These are phyloP conservation scores for Cladosporium sp. DNA, from an alignment of 2,329 filamentous ascomycete species.

Conservation along the genomic window DNA sequence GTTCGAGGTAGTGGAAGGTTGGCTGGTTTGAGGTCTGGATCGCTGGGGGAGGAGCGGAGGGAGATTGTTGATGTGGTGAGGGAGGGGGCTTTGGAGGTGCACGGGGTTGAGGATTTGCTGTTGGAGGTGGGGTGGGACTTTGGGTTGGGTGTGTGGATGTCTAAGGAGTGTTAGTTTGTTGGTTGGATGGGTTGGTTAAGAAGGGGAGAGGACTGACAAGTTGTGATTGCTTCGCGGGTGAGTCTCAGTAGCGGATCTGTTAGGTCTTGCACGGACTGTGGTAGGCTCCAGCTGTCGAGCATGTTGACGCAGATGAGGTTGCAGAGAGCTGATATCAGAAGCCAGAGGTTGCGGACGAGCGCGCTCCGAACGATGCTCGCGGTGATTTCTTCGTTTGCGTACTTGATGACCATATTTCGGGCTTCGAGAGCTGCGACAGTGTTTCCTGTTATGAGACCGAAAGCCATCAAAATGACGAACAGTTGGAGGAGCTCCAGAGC, in stretches of 20 bases:
- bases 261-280: neutral
- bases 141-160: neutral
- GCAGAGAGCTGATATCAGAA: neutral
- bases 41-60: neutral
- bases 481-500: neutral
- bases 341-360: neutral
- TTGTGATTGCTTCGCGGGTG: neutral
- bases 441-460: neutral
- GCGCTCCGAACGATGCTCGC: neutral
- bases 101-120: neutral
- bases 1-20: neutral
- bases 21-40: neutral
- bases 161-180: neutral
- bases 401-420: neutral
- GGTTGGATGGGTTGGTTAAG: neutral
- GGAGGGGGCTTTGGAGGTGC: neutral
- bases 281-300: slow-evolving; percentile 7
- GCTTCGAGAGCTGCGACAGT: neutral
- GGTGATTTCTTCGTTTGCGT: slow-evolving; percentile 2
- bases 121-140: neutral
- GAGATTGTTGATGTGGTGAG: neutral
- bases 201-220: neutral
- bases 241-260: slow-evolving; percentile 1
- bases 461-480: slow-evolving; percentile 3
- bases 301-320: slow-evolving; percentile 2